These are phyloP conservation scores for Aspergillus affinis DNA, from an alignment of 495 filamentous ascomycete species.

Conservation along the genomic window DNA sequence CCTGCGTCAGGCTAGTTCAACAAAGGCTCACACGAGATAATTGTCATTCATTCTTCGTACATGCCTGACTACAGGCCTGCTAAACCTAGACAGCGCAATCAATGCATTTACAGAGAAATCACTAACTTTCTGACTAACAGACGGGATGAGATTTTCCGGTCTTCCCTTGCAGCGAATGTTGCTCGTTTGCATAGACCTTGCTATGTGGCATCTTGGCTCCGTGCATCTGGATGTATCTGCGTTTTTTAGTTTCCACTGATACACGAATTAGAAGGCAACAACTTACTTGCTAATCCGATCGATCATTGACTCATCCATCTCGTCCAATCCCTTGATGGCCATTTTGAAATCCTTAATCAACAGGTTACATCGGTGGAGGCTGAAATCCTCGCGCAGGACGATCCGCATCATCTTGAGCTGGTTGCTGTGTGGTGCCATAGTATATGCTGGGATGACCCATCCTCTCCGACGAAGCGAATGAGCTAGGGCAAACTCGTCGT, in stretches of 20 bases:
- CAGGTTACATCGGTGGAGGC: conserved; percentile 68
- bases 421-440: conserved; percentile 83
- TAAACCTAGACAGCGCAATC: neutral
- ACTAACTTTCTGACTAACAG: conserved; percentile 48
- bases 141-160: conserved; percentile 77
- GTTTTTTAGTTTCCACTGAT: conserved; percentile 5
- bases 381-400: conserved; percentile 88
- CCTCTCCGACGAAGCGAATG: conserved; percentile 79
- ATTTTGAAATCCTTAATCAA: conserved; percentile 73
- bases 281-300: conserved; percentile 58
- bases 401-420: conserved; percentile 82
- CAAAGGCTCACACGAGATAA: neutral
- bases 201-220: conserved; percentile 47
- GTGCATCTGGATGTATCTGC: conserved; percentile 50
- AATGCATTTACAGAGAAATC: neutral
- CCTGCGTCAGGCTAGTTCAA: neutral
- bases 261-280: conserved; percentile 28
- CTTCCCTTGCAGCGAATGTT: conserved; percentile 77
- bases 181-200: conserved; percentile 63
- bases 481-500: conserved; percentile 80
- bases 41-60: neutral
- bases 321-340: conserved; percentile 61
- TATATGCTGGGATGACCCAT: conserved; percentile 92
- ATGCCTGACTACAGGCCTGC: neutral
- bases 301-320: conserved; percentile 67